Base-by-base conservation (phyloP, 1,139 yeast genomes). In the Nakaseomyces nivariensis region DNA sequence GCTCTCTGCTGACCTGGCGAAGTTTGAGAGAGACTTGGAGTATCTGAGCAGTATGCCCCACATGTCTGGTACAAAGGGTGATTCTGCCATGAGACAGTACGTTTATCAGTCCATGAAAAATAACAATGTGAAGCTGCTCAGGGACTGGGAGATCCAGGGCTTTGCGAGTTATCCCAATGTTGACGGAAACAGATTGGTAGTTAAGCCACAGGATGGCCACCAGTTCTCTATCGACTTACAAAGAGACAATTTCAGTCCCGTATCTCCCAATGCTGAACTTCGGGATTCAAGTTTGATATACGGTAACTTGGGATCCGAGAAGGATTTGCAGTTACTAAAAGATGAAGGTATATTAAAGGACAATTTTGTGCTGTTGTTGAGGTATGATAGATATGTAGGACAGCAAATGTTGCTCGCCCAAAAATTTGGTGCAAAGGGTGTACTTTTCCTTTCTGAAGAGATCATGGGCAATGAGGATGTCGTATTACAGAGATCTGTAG, bases 1-100 rank as follows among this genome's bases (percentile, higher is more conserved):
- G 13, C 70, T 71, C 37, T 74, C 76, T 42, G 73, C 88, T 27
- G 82, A 81, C 57, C 65, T 74, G 4, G 75, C 77, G 13, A 65
- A 75, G 41, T 72, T 92, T 70, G 81, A 81, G 60, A 83, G 81
- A 52, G 81, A 83, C 52, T 64, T 87, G 55, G 86, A 87, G 59
- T 89, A 88, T 61, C 65, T 92, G 37, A 80, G 94, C 32, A 79
- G 89, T 2, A 80, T 90, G 81, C 92, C 96, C 1, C 97, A 89
- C 64, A 69, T 83, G 57, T 81, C 96, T 0, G 97, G 97, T 1
- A 82, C 97, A 1, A 78, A 79, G 13, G 97, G 96, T 13, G 97
- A 89, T 64, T 67, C 81, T 53, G 77, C 90, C 0, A 69, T 88
- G 38, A 82, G 88, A 0, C 74, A 75, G 53, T 88, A 83, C 63